Base-by-base conservation (phyloP, 257 asterid species). In the Salvia splendens region DNA sequence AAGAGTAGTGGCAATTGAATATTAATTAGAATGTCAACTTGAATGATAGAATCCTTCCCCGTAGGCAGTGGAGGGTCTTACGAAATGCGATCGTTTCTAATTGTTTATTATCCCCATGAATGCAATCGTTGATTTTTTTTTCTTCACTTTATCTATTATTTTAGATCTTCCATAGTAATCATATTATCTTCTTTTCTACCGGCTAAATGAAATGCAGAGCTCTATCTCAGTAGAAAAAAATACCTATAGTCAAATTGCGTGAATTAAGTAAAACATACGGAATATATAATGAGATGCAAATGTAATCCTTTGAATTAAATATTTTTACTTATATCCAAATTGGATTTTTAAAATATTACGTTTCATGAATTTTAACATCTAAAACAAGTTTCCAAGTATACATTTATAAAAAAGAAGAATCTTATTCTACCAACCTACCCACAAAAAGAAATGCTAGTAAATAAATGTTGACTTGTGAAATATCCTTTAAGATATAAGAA, bases 1-100 rank as follows among this genome's bases (percentile, higher is more conserved):
- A 43, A 17, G 53, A n/a, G 47, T 35, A 51, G 52, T 42, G 53
- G 58, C 33, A 43, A 67, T 62, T 62, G 30, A 49, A 56, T 17
- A 17, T 24, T 12, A 38, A 0, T 40, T 36, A 3, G 14, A 67
- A 67, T 51, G 70, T 61, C 78, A 52, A 73, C 60, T 60, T 67
- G 47, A 12, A 28, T 55, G 15, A 28, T 32, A 38, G 10, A 12
- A 54, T 61, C 67, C 65, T 36, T 61, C 33, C 20, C 75, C 72
- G 67, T 57, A 52, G 51, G 24, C 42, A 36, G 57, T 63, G 75
- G n/a, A n/a, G n/a, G 79, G 71, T 75, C 71, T 69, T 63, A 59
- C 65, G 53, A 41, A 59, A 65, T 41, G 42, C 70, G 36, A 20
- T 40, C 9, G 5, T 59, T 51, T 7, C 4, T 49, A 9, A 14